Evolutionary conservation across 495 filamentous ascomycete genomes (phyloP).

Genomic region (Achaetomiella virescens): DNA sequence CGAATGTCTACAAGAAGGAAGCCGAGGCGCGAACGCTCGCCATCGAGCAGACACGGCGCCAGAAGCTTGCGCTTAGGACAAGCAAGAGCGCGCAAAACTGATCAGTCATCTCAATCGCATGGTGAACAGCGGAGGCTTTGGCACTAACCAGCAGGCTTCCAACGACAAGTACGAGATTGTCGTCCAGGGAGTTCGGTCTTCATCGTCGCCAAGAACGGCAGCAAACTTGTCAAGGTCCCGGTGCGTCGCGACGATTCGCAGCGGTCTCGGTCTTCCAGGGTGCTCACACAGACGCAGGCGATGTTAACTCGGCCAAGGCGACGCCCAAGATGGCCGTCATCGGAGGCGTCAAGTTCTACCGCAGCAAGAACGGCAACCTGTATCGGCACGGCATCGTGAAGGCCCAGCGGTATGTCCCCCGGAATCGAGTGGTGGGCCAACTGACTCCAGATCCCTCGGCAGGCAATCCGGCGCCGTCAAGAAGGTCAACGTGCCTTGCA

Average conservation of each 20-base stretch:
- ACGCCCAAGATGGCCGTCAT: constrained; percentile 76
- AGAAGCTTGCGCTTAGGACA: constrained; percentile 54
- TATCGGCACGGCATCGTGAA: constrained; percentile 67
- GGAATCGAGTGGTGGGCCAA: neutral
- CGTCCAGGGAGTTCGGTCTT: constrained; percentile 75
- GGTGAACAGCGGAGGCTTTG: constrained; percentile 32
- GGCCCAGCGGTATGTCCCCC: constrained; percentile 54
- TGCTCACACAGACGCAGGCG: constrained; percentile 52
- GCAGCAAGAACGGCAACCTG: constrained; percentile 89
- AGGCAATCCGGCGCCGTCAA: constrained; percentile 46
- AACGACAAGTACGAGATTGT: constrained; percentile 56
- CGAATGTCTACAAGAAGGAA: constrained; percentile 72
- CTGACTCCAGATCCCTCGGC: constrained; percentile 20
- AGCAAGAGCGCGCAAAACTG: constrained; percentile 58
- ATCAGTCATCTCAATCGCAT: constrained; percentile 40
- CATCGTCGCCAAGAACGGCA: constrained; percentile 67
- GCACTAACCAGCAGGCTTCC: constrained; percentile 27
- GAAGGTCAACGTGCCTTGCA: constrained; percentile 77
- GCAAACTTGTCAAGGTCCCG: constrained; percentile 71
- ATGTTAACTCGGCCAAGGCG: constrained; percentile 53
- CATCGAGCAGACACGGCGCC: constrained; percentile 62
- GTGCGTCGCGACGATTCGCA: constrained; percentile 39
- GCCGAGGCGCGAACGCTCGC: constrained; percentile 63
- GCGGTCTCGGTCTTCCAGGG: constrained; percentile 15
- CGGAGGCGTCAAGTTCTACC: constrained; percentile 77